Evolutionary conservation across 2,329 filamentous ascomycete species (phyloP).

Genomic region (Diplodia scrobiculata): DNA sequence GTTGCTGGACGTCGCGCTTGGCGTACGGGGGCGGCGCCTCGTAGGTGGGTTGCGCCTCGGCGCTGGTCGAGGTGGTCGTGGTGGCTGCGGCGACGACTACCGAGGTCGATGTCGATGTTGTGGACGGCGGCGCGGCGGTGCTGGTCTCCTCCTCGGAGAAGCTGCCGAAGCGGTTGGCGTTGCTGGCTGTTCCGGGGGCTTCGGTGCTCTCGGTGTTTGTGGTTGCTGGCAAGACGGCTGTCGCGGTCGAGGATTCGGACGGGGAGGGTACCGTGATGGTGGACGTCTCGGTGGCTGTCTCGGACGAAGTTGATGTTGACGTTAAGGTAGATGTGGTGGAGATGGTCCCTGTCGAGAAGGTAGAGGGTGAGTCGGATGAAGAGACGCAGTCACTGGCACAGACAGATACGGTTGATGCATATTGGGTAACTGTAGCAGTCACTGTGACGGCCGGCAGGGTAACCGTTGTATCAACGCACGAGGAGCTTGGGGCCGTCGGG

Average conservation of each 20-base stretch:
- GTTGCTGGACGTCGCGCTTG: constrained; percentile 15
- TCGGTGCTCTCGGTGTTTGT: neutral
- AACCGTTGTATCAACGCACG: neutral
- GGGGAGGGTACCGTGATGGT: neutral
- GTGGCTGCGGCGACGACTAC: constrained; percentile 33
- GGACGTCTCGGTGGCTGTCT: neutral
- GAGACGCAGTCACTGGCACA: constrained; percentile 22
- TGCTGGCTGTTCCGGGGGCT: neutral
- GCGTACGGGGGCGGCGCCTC: neutral
- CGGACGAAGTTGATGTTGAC: neutral
- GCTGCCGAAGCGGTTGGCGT: neutral
- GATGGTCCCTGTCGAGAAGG: constrained; percentile 6
- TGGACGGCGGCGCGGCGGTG: neutral
- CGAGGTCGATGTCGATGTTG: constrained; percentile 1
- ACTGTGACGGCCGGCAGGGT: constrained; percentile 25
- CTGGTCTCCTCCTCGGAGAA: neutral
- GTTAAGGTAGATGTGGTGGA: constrained; percentile 6
- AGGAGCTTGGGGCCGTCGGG: neutral
- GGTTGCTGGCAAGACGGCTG: constrained; percentile 20
- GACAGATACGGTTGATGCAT: constrained; percentile 13
- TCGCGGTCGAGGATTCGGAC: neutral
- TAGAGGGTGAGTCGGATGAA: neutral
- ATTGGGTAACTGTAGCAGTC: constrained; percentile 29
- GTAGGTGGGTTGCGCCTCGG: no score
- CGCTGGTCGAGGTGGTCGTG: neutral